Base-by-base conservation (phyloP, 129 eudicot species). In the Chrysanthemum lavandulifolium region DNA sequence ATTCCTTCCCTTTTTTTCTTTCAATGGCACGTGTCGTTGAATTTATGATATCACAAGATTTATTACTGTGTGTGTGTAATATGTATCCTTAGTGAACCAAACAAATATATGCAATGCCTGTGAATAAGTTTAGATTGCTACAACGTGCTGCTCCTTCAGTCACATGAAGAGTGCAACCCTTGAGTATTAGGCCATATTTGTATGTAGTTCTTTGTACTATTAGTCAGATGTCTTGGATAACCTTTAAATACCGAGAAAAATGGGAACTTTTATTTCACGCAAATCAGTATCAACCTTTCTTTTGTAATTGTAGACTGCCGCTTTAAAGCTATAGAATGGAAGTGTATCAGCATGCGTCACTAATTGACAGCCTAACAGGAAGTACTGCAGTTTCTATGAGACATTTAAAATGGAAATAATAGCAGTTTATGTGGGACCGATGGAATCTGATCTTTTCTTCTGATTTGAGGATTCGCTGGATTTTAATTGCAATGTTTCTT, bases 111-210 rank as follows among this genome's bases (percentile, higher is more conserved):
- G 66, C 65, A 71, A 56, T 56, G 55, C 27, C 55, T 71, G 55
- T 14, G 16, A 69, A 68, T 68, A 25, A 9, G 6, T 0, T 51
- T 68, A 25, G 49, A 61, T 27, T 69, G 73, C 61, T 69, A 27
- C 66, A 27, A 11, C 33, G 50, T 69, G 63, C 47, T 48, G 61
- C 50, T 61, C 27, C 1, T 45, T 73, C 6, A 45, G 51, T 61
- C 10, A 49, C 72, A 49, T 67, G 66, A 10, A 27, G 58, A 48
- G 43, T 48, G 59, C 19, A 11, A 48, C 13, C 18, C 13, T 23
- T 49, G 33, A 49, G 5, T 31, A 49, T 18, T 16, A 60, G 45
- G 3, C 25, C 27, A 61, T 29, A 61, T 14, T 5, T 64, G 23
- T 12, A 45, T 14, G 23, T 6, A 43, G 25, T 1, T 71, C 19